Evolutionary conservation across 2,329 filamentous ascomycete species (phyloP), one percentile per base, ranked within the genome.

Genomic region (Cladophialophora bantiana): DNA sequence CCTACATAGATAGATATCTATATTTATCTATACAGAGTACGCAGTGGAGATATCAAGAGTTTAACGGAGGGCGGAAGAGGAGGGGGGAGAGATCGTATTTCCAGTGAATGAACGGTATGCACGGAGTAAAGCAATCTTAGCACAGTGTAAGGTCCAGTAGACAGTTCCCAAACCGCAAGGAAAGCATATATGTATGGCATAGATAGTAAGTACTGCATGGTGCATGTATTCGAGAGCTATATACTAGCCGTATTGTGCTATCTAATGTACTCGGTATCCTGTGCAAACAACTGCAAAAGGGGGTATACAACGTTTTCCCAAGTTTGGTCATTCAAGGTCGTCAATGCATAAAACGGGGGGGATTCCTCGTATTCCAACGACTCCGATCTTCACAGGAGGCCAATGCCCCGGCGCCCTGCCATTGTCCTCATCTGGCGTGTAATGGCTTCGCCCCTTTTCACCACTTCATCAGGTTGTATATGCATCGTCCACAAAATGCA

Each of bases 271-370:
- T 31, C 2, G 26, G 26, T 26, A 50, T 18, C 18, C 45, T 9
- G 15, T 31, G 45, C 45, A 26, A 50, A 13, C 7, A 50, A 10
- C 18, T 20, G 45, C 45, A 50, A 50, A 31, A 50, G 45, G 45
- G 42, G 45, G 45, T 50, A 50, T 50, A 31, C 45, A 50, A 50
- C 45, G 20, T 20, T 26, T 50, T 10, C 45, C 45, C 45, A 31
- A 31, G 45, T 50, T 12, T 31, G 20, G 45, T 50, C 45, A 31
- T 50, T 18, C 45, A 50, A 26, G 26, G 45, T 50, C 45, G 26
- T 50, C 45, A 50, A 50, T 50, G 45, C 45, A 50, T 50, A 50
- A 31, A 50, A 9, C 26, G 26, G 13, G 45, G 45, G 18, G 45
- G 31, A 31, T 50, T 50, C 45, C 45, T 31, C 45, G 45, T 50